Percentiles rank a stretch among this genome's conserved stretches.
phyloP scores from a whole-genome alignment of 352 stramenopile genomes.

The Elongisporangium anandrum region DNA sequence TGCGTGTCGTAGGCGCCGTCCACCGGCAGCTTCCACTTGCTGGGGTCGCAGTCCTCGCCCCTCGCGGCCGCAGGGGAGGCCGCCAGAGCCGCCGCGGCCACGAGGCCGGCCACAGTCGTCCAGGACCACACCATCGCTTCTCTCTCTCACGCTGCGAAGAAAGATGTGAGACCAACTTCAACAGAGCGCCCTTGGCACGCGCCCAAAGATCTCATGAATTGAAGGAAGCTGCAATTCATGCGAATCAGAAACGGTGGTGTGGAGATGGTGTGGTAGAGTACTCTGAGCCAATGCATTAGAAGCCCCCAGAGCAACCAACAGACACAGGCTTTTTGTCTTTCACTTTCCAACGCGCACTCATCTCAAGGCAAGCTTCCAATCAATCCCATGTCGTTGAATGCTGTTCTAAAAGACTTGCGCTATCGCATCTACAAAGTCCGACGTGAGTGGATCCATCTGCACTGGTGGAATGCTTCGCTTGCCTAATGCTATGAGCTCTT shows the following conservation, averaged over 20 bases:
- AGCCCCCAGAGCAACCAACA: too few relatives aligned
- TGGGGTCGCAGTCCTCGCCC: slow-evolving; percentile 35
- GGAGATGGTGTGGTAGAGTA: background rate
- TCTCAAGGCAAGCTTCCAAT: too few relatives aligned
- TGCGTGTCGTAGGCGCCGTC: slow-evolving; percentile 72
- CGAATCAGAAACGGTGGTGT: background rate
- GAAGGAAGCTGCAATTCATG: background rate
- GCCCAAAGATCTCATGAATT: slow-evolving; percentile 1
- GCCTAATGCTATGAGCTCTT: too few relatives aligned
- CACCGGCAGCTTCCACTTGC: slow-evolving; percentile 58
- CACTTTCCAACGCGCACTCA: too few relatives aligned
- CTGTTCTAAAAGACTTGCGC: too few relatives aligned
- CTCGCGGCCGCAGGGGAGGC: background rate
- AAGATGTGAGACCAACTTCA: background rate
- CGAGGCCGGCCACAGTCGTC: slow-evolving; percentile 9
- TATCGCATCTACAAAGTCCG: too few relatives aligned
- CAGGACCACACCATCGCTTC: background rate
- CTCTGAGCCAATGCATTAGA: background rate
- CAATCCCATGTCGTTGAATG: too few relatives aligned
- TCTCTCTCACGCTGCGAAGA: background rate
- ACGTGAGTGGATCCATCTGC: too few relatives aligned
- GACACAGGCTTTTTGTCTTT: too few relatives aligned
- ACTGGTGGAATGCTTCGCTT: too few relatives aligned
- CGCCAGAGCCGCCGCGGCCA: slow-evolving; percentile 7
- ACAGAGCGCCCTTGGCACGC: background rate